Conservation (phyloP, 768 basidiomycete genomes). For the Albatrellus ellisii region DNA sequence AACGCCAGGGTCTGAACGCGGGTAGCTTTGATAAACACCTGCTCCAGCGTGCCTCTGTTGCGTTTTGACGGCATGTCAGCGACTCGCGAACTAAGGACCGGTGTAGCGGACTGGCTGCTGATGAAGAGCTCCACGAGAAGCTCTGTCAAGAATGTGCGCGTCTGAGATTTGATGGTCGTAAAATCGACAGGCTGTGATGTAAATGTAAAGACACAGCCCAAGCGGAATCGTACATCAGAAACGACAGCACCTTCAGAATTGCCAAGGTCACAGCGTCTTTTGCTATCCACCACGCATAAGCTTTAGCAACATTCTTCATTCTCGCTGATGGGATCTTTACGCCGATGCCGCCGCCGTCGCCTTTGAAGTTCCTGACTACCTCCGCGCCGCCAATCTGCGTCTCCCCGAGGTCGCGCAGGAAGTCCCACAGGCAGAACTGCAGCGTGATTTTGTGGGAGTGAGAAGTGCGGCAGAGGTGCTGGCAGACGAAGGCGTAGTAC, state of each 20-base stretch:
- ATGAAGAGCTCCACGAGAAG: constrained; percentile 60
- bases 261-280: constrained; percentile 65
- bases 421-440: constrained; percentile 96
- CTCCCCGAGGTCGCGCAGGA: constrained; percentile 85
- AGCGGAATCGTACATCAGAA: background rate
- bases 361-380: constrained; percentile 45
- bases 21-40: constrained; percentile 66
- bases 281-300: constrained; percentile 89
- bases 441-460: constrained; percentile 86
- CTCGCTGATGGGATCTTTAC: constrained; percentile 44
- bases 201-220: background rate
- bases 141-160: constrained; percentile 53
- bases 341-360: constrained; percentile 33
- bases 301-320: constrained; percentile 62
- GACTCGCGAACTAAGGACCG: constrained; percentile 32
- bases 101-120: constrained; percentile 62
- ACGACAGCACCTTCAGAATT: constrained; percentile 61
- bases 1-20: constrained; percentile 52
- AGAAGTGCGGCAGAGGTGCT: constrained; percentile 64
- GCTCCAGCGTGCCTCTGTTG: constrained; percentile 53
- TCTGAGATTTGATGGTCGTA: constrained; percentile 49
- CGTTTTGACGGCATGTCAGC: constrained; percentile 29
- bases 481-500: constrained; percentile 83
- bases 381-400: constrained; percentile 67
- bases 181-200: constrained; percentile 77